Evolutionary conservation across 208 protist species (phyloP), one percentile per base, ranked within the genome.

Genomic region (Acanthamoeba pearcei): DNA sequence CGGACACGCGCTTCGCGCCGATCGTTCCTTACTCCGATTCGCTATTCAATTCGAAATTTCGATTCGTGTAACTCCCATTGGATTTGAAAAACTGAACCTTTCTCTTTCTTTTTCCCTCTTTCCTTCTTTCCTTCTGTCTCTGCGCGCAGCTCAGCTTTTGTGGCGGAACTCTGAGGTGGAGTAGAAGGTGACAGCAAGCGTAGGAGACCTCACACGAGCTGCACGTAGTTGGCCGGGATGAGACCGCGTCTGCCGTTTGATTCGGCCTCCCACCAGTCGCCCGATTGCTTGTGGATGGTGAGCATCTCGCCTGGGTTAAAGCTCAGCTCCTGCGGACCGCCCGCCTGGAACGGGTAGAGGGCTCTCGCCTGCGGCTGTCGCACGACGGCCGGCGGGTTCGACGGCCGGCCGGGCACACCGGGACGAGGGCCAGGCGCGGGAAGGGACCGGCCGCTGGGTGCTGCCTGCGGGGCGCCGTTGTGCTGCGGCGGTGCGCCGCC

Each of bases 221-320:
- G 86, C 24, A 96, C 92, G 66, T 96, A 96, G 83, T 93, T 96
- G 64, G 35, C 78, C 15, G 95, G 95, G 46, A 96, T 64, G 35
- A 95, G 55, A 5, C 95, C 95, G 38, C 90, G 62, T 24, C 32
- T 66, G 64, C 95, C 95, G 46, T 83, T 68, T 0, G 96, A 46
- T 5, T 96, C 95, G 0, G 76, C 95, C 35, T 94, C 91, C 95
- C 95, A 96, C 95, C 95, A 96, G 29, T 94, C 95, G 38, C 95
- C 95, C 24, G 94, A 29, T 22, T 91, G 35, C n/a, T 82, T 93
- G 35, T 38, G 32, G 68, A 94, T 60, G 46, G 22, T 83, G 68
- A 94, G 62, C 49, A 76, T 49, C 3, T 94, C 90, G 27, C 90
- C 90, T 5, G 62, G 49, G n/a, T 94, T 57, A 51, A 94, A 94